Percentiles rank a stretch among this genome's conserved stretches.
phyloP scores from a whole-genome alignment of 2,329 filamentous ascomycete genomes.

The Pochonia chlamydosporia region DNA sequence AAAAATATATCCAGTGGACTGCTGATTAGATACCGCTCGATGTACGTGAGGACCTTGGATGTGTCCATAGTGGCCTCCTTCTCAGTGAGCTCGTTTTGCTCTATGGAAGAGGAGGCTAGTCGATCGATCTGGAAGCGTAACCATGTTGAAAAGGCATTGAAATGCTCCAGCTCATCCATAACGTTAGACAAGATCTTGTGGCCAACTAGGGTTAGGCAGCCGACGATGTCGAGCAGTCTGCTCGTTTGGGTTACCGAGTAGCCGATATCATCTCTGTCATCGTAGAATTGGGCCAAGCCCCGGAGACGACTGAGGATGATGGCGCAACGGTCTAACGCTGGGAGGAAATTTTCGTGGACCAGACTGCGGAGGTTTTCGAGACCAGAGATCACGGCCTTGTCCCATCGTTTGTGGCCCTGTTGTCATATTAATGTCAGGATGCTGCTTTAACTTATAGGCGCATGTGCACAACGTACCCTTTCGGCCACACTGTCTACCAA shows the following conservation, averaged over 20 bases:
- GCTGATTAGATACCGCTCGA: slow-evolving; percentile 61
- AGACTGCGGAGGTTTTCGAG: slow-evolving; percentile 73
- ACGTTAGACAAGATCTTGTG: slow-evolving; percentile 67
- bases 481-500: slow-evolving; percentile 78
- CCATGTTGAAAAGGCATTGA: slow-evolving; percentile 76
- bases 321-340: slow-evolving; percentile 75
- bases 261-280: slow-evolving; percentile 58
- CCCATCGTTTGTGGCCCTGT: slow-evolving; percentile 90
- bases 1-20: slow-evolving; percentile 63
- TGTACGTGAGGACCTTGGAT: slow-evolving; percentile 68
- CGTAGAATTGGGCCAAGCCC: slow-evolving; percentile 77
- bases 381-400: slow-evolving; percentile 74
- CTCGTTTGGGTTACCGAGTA: slow-evolving; percentile 59
- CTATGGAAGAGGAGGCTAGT: slow-evolving; percentile 56
- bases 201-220: slow-evolving; percentile 68
- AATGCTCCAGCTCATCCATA: slow-evolving; percentile 73
- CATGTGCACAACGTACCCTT: slow-evolving; percentile 46
- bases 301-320: slow-evolving; percentile 78
- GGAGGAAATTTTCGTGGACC: slow-evolving; percentile 81
- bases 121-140: slow-evolving; percentile 77
- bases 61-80: slow-evolving; percentile 73
- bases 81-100: slow-evolving; percentile 67
- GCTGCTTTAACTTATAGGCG: not conserved
- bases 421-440: slow-evolving; percentile 4
- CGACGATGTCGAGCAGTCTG: slow-evolving; percentile 62